A percentile compares a stretch with the other conserved stretches of the same genome.
Evolutionary conservation across 2,329 filamentous ascomycete species (phyloP).

Genomic region (Xylariaceae sp.): DNA sequence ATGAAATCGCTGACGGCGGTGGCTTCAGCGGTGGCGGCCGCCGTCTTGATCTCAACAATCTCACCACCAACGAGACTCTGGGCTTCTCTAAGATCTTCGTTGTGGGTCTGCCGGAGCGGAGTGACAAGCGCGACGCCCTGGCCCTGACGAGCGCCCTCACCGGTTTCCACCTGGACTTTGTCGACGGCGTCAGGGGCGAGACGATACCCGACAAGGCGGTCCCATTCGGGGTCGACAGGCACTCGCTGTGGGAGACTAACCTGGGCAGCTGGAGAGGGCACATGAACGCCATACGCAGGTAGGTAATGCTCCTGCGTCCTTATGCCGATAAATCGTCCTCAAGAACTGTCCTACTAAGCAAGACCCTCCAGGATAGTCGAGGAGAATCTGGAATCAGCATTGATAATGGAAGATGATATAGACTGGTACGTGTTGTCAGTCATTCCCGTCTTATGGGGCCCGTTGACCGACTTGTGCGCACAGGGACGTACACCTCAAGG

Average conservation of each 20-base stretch:
- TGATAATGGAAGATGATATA: slow-evolving; percentile 39
- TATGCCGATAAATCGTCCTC: no score
- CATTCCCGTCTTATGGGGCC: not conserved
- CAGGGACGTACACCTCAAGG: slow-evolving; percentile 26
- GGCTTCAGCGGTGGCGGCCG: no score
- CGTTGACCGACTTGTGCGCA: not conserved
- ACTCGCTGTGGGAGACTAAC: slow-evolving; percentile 7
- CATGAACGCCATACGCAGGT: slow-evolving; percentile 17
- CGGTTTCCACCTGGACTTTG: slow-evolving; percentile 26
- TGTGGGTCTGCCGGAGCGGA: slow-evolving; percentile 29
- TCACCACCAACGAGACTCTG: not conserved
- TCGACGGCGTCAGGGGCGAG: slow-evolving; percentile 25
- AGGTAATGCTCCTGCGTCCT: no score
- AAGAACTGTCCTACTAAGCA: not conserved
- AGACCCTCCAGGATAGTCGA: slow-evolving; percentile 32
- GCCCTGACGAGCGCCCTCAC: slow-evolving; percentile 28
- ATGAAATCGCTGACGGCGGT: no score
- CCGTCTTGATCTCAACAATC: no score
- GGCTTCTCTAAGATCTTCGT: slow-evolving; percentile 27
- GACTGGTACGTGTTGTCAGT: slow-evolving; percentile 35
- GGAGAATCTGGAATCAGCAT: slow-evolving; percentile 31
- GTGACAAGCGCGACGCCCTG: slow-evolving; percentile 29
- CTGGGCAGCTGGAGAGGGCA: slow-evolving; percentile 24
- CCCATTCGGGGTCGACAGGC: slow-evolving; percentile 6
- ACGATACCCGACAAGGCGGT: slow-evolving; percentile 17